Evolutionary conservation across 2,329 filamentous ascomycete genomes (phyloP), one percentile per base, ranked within the genome.

Genomic region (Ophiostoma tasmaniense): DNA sequence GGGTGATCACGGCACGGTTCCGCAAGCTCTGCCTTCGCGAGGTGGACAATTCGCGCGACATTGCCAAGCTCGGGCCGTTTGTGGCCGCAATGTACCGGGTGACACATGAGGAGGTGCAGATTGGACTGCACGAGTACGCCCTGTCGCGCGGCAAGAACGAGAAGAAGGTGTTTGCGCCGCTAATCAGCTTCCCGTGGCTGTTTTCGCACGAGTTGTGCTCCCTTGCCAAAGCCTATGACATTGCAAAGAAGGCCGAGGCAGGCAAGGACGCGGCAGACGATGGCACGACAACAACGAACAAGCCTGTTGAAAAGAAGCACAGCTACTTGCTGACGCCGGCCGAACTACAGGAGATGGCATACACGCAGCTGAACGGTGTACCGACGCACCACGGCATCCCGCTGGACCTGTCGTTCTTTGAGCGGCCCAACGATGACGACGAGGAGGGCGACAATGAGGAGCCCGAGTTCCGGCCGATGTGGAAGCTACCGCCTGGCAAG

Each of bases 181-280:
- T 98, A 10, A 95, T 97, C 74, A 95, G 90, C 70, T 98, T 97
- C 74, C 94, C 95, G 0, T 99, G 95, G 95, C 81, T 98, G 1
- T 96, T 98, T 72, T 83, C 88, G 14, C 83, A 84, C 62, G 85
- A 92, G 70, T 81, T 96, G 3, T 89, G 90, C 1, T 83, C 83
- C 65, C 88, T 96, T 73, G 90, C 90, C 1, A 62, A 62, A 33
- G 64, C 33, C 37, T 52, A 45, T 3, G 50, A 25, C 25, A 13
- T 14, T 25, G 25, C 3, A 3, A n/a, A 22, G 33, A 33, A n/a
- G 30, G 28, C 64, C 13, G 45, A 66, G 17, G 22, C 30, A 37
- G 3, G n/a, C 28, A 2, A 61, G 35, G n/a, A 7, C 17, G 22
- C n/a, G 59, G 30, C 17, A 2, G 30, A 37, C 33, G 20, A 10